Evolutionary conservation across 2,329 filamentous ascomycete species (phyloP).

Genomic region (Trichoderma guizhouense): DNA sequence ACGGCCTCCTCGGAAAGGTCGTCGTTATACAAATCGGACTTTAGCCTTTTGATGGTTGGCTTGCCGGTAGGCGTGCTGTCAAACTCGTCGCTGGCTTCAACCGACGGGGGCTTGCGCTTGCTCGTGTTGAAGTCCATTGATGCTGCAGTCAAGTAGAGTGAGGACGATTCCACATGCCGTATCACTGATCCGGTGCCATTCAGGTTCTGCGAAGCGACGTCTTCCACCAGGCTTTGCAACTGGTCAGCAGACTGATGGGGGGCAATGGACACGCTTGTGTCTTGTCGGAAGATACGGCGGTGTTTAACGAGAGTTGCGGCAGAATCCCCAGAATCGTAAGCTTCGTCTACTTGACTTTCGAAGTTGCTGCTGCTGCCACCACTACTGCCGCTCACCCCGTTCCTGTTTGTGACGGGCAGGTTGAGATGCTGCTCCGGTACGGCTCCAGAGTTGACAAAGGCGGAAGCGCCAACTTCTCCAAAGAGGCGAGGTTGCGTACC

Average conservation of each 20-base stretch:
- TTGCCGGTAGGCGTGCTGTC: conserved; percentile 38
- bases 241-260: conserved; percentile 46
- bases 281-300: conserved; percentile 26
- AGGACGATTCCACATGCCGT: conserved; percentile 22
- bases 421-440: conserved; percentile 49
- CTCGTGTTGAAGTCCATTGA: conserved; percentile 45
- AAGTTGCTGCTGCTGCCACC: conserved; percentile 40
- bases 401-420: conserved; percentile 40
- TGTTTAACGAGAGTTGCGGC: conserved; percentile 28
- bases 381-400: conserved; percentile 26
- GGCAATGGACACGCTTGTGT: conserved; percentile 36
- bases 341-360: conserved; percentile 42
- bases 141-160: conserved; percentile 24
- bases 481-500: conserved; percentile 44
- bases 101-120: conserved; percentile 49
- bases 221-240: conserved; percentile 49
- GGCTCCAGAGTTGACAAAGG: conserved; percentile 51
- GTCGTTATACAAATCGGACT: conserved; percentile 46
- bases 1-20: conserved; percentile 33
- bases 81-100: conserved; percentile 52
- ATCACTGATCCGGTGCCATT: conserved; percentile 42
- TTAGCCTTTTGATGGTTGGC: conserved; percentile 54
- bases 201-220: conserved; percentile 55
- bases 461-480: conserved; percentile 54
- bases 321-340: conserved; percentile 45